Conservation (phyloP, 2,329 filamentous ascomycete species). For the Stemphylium lycopersici region DNA sequence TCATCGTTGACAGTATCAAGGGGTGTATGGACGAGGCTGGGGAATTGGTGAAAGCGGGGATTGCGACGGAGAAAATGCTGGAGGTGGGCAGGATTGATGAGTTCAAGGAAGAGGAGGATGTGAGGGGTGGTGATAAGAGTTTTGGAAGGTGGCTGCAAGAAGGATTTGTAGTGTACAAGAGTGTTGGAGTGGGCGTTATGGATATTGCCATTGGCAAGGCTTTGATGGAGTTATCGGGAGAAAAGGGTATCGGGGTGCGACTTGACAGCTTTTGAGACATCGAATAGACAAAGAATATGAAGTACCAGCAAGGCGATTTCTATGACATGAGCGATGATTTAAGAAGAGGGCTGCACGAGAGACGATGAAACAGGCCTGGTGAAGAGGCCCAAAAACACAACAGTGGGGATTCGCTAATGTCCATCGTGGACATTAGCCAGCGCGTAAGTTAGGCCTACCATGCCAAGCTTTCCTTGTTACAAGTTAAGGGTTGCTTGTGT, state of each 20-base stretch:
- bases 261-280: conserved; percentile 17
- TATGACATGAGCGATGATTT: too few species aligned
- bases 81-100: conserved; percentile 14
- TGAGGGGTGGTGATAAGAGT: background rate
- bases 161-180: conserved; percentile 57
- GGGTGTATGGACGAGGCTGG: conserved; percentile 56
- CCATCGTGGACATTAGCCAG: background rate
- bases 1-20: conserved; percentile 41
- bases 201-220: conserved; percentile 53
- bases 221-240: conserved; percentile 21
- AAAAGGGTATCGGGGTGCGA: conserved; percentile 19
- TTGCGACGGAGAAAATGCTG: conserved; percentile 28
- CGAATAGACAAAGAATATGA: too few species aligned
- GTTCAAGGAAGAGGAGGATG: background rate
- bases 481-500: background rate
- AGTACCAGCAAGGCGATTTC: too few species aligned
- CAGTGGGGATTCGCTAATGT: background rate
- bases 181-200: conserved; percentile 59
- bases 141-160: conserved; percentile 27
- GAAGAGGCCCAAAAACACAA: too few species aligned
- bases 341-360: too few species aligned
- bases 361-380: too few species aligned
- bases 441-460: background rate
- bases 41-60: conserved; percentile 52
- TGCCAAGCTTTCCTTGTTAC: conserved; percentile 1